A percentile compares a stretch with the other conserved stretches of the same genome.
Conservation (phyloP, 768 basidiomycete genomes). For the Scleroderma bovista region DNA sequence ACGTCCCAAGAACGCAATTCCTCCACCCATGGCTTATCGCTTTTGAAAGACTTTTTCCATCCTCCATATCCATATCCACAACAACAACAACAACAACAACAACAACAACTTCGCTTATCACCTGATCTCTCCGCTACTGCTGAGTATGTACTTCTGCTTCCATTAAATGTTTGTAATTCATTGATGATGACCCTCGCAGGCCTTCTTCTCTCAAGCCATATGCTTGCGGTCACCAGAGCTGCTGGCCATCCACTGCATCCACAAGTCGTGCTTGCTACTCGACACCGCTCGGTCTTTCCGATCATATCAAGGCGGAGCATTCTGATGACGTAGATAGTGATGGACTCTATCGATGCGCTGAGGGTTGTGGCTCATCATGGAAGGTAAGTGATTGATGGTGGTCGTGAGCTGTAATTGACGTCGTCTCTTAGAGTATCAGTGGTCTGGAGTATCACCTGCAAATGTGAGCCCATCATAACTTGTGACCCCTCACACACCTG, state of each 20-base stretch:
- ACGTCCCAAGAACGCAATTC: slow-evolving; percentile 6
- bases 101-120: slow-evolving; percentile 38
- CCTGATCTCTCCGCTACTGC: slow-evolving; percentile 38
- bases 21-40: slow-evolving; percentile 13
- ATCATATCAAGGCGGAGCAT: slow-evolving; percentile 54
- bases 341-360: slow-evolving; percentile 70
- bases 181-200: slow-evolving; percentile 22
- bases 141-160: slow-evolving; percentile 33
- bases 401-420: slow-evolving; percentile 1
- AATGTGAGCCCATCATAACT: slow-evolving; percentile 45
- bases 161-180: neutral
- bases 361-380: slow-evolving; percentile 78
- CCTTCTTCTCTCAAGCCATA: slow-evolving; percentile 48
- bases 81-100: too few relatives aligned
- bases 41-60: slow-evolving; percentile 6
- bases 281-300: slow-evolving; percentile 70
- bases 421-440: slow-evolving; percentile 59
- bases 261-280: slow-evolving; percentile 48
- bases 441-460: slow-evolving; percentile 87
- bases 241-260: slow-evolving; percentile 49
- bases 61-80: slow-evolving; percentile 24
- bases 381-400: slow-evolving; percentile 47
- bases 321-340: slow-evolving; percentile 27
- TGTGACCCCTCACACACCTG: neutral
- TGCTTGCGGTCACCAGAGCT: slow-evolving; percentile 66